Evolutionary conservation across 148 eudicot species (phyloP), one percentile per base, ranked within the genome.

Genomic region (Heliosperma pusillum): DNA sequence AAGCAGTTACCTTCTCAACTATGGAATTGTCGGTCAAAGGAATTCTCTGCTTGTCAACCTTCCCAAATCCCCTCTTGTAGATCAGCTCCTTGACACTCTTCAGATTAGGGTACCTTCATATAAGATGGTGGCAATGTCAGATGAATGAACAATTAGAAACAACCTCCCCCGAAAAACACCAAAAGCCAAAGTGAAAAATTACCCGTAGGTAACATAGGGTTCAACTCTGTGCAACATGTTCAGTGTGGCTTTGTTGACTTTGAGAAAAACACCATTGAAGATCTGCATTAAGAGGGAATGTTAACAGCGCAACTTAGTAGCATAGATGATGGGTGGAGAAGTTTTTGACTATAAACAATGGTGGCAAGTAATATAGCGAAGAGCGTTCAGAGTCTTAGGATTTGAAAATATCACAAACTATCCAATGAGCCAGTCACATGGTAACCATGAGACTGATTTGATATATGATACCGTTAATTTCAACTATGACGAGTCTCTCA

Each of bases 191-290:
- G 26, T 71, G 0, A 22, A 57, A 2, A 7, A 26, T 30, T 87
- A 89, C 94, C 97, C 97, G 59, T 36, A 92, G 12, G 97, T 92
- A 29, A 92, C 97, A 74, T 87, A 92, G 22, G 97, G 95, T 80
- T 92, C 97, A 59, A 92, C 97, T 80, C 89, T 82, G 86, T 86
- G 93, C 77, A 92, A 80, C 97, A 92, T 92, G 80, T 92, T 92
- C 77, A 90, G 30, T 7, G 97, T 92, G 15, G 93, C 93, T 76
- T 86, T 89, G 89, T 93, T 90, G 33, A 89, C 91, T 80, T 89
- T 90, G 77, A 90, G 74, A 76, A 90, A 90, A 59, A 93, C 97
- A 27, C 96, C 96, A 58, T 93, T 93, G 81, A 92, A 92, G 61
- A 92, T 92, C 97, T 92, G 91, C 62, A 42, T 45, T 22, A 10